Conservation (phyloP, 352 stramenopile genomes). For the Pythium chondricola region DNA sequence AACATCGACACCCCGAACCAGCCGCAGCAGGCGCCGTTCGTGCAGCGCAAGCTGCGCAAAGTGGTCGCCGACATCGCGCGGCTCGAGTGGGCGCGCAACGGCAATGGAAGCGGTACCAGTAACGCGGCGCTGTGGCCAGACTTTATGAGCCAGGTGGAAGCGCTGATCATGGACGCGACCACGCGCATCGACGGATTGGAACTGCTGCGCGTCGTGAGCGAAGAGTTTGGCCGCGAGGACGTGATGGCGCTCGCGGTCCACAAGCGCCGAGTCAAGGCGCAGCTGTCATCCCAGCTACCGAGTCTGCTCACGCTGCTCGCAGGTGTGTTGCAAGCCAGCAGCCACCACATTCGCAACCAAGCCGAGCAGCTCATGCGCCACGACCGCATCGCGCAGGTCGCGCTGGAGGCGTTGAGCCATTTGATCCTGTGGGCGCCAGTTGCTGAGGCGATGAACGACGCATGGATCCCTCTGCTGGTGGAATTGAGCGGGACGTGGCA, state of each 20-base stretch:
- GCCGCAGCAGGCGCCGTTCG: conserved; percentile 38
- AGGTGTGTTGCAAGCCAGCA: conserved; percentile 40
- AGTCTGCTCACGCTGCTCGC: conserved; percentile 41
- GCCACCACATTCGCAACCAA: conserved; percentile 28
- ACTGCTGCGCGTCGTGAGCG: conserved; percentile 46
- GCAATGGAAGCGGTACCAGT: conserved; percentile 1
- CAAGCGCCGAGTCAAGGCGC: conserved; percentile 37
- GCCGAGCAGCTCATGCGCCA: conserved; percentile 16
- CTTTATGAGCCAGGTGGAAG: conserved; percentile 58
- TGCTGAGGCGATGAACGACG: conserved; percentile 41
- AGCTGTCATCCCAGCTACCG: conserved; percentile 37
- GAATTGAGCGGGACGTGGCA: conserved; percentile 35
- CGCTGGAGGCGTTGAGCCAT: conserved; percentile 47
- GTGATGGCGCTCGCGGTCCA: conserved; percentile 38
- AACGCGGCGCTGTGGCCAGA: conserved; percentile 34
- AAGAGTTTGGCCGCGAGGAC: conserved; percentile 73
- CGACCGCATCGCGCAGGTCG: conserved; percentile 41
- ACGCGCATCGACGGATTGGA: conserved; percentile 46
- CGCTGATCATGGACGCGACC: conserved; percentile 35
- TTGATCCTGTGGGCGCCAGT: conserved; percentile 50
- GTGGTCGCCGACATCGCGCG: conserved; percentile 63
- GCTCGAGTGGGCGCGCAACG: conserved; percentile 36
- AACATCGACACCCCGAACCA: not conserved
- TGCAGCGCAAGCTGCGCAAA: conserved; percentile 63
- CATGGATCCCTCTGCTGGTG: conserved; percentile 59